These are phyloP conservation scores for Claviceps monticola DNA, from an alignment of 2,329 filamentous ascomycete genomes.

Conservation along the genomic window DNA sequence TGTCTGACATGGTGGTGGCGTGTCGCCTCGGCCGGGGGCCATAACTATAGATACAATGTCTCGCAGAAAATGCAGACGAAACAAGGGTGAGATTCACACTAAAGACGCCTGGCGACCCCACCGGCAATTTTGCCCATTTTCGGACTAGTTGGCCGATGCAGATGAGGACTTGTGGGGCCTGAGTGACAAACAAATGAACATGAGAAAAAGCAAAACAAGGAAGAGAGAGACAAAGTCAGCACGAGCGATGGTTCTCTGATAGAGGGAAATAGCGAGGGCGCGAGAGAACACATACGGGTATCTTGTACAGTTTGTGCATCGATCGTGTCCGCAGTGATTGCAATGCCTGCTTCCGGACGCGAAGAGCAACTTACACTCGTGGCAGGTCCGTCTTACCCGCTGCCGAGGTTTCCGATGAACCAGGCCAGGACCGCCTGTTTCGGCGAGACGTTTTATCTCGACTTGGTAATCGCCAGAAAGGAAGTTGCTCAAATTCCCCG, in stretches of 20 bases:
- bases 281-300: conserved; percentile 50
- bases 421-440: conserved; percentile 54
- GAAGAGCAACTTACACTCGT: conserved; percentile 57
- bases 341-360: conserved; percentile 46
- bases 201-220: neutral
- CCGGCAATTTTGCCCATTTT: conserved; percentile 59
- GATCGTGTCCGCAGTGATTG: conserved; percentile 52
- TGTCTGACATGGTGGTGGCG: conserved; percentile 41
- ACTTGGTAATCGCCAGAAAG: conserved; percentile 31
- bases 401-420: conserved; percentile 59
- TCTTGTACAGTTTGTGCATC: conserved; percentile 69
- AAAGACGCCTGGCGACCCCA: conserved; percentile 51
- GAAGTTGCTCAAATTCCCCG: conserved; percentile 37
- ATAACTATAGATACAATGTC: conserved; percentile 33
- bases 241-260: too few species aligned
- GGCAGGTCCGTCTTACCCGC: conserved; percentile 62
- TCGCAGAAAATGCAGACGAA: conserved; percentile 51
- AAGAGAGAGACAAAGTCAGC: neutral
- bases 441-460: conserved; percentile 48
- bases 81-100: conserved; percentile 36
- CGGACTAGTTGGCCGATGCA: conserved; percentile 26
- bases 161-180: too few species aligned
- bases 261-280: neutral
- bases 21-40: conserved; percentile 26
- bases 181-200: neutral